Evolutionary conservation across 2,329 filamentous ascomycete species (phyloP), one percentile per base, ranked within the genome.

Genomic region (Colletotrichum endophyticum): DNA sequence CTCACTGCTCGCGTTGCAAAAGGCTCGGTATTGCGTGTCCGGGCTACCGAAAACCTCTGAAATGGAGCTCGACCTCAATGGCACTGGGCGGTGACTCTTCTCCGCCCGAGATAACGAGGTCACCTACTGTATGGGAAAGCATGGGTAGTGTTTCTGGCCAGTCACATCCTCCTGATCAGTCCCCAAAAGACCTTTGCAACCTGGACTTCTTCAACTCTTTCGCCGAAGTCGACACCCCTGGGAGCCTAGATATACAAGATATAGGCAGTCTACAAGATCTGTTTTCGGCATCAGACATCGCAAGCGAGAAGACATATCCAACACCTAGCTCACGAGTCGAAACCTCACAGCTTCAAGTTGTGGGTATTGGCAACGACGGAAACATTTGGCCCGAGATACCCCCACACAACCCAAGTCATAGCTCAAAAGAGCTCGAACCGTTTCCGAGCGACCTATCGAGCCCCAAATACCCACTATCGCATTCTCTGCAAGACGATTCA

Each of bases 401-500:
- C n/a, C 44, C 44, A n/a, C n/a, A 49, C 19, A 49, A 49, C 44
- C 44, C 44, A 22, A 4, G 44, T 7, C 1, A 22, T 22, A 49
- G 44, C 1, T 34, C 16, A 5, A 44, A n/a, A 25, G 25, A 36
- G n/a, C 22, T 62, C 8, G 71, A 57, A 16, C 19, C 36, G 9
- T 4, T n/a, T 15, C 36, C 28, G n/a, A 34, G 22, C 7, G 62
- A 64, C n/a, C 30, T 32, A 8, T 36, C 32, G 7, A 39, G n/a
- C 8, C 28, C 8, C 34, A 2, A 5, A 27, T 22, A 19, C 19
- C 57, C 49, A 4, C 34, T 66, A 5, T 25, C 25, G 15, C 68
- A 61, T 13, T 66, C 34, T 7, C 32, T 72, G 25, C 59, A 44
- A 30, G 61, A 75, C 13, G 28, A 72, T 12, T 88, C 89, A 5